A percentile compares a stretch with the other conserved stretches of the same genome.
Conservation (phyloP, 2,329 filamentous ascomycete genomes). For the Mycosphaerelloides madeirae region DNA sequence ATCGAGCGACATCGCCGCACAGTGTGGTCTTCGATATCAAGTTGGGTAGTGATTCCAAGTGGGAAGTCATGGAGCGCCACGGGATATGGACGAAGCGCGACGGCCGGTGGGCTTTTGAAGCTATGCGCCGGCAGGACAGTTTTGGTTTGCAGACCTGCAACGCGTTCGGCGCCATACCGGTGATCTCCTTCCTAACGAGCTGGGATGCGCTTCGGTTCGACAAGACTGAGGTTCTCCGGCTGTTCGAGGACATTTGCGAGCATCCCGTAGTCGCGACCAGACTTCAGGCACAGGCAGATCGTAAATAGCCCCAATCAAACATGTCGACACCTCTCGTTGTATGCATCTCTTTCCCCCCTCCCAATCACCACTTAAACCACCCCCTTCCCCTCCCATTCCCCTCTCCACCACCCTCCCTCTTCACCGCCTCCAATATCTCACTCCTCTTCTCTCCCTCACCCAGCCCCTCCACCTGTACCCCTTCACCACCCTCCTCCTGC, state of each 20-base stretch:
- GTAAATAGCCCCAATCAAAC: too few species aligned
- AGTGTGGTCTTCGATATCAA: not conserved
- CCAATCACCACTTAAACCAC: too few species aligned
- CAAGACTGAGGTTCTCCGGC: not conserved
- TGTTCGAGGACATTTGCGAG: not conserved
- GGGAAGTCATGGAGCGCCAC: not conserved
- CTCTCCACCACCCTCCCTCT: conserved; percentile 2
- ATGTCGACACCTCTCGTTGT: too few species aligned
- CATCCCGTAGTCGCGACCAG: not conserved
- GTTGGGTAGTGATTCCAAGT: not conserved
- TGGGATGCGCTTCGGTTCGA: not conserved
- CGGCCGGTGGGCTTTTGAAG: not conserved
- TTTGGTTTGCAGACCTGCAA: not conserved
- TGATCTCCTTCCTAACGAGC: not conserved
- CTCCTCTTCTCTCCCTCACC: conserved; percentile 21
- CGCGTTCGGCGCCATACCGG: not conserved
- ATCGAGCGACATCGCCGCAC: not conserved
- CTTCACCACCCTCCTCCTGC: conserved; percentile 32
- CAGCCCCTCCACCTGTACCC: conserved; percentile 23
- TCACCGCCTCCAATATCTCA: conserved; percentile 24
- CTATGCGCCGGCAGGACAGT: not conserved
- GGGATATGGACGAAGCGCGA: not conserved
- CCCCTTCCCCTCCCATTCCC: too few species aligned
- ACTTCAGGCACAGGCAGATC: not conserved
- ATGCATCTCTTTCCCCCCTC: too few species aligned